Base-by-base conservation (phyloP, 148 eudicot species). In the Vaccinium darrowii region DNA sequence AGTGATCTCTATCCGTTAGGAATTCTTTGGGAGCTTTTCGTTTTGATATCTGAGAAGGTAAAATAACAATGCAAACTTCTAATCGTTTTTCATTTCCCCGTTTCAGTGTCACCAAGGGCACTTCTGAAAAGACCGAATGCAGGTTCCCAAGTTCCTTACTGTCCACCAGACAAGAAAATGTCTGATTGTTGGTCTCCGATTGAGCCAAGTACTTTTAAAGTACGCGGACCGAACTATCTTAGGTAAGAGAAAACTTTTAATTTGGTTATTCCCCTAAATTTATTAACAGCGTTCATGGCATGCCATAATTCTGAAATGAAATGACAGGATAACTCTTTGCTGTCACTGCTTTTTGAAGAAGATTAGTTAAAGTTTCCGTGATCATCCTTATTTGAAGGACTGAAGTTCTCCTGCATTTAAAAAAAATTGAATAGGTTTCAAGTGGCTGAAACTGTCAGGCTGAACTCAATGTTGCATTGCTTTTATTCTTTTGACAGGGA, bases 141-240 rank as follows among this genome's bases (percentile, higher is more conserved):
- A 60, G 99, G 98, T 63, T 92, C 98, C 82, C 98, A 92, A 85
- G 90, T 96, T 89, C 93, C 94, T 67, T 90, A 87, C 73, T 94
- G 97, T 80, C 98, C 97, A 47, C 83, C 89, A 15, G 94, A 91
- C 76, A 94, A 94, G 92, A 94, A 84, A 87, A 87, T 94, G 93
- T 86, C 95, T 14, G 98, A 94, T 87, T 88, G 93, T 86, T 96
- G 99, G 99, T 94, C 97, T 80, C 88, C 90, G 2, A 83, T 96
- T 82, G 95, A 93, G 83, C 95, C 99, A 58, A 92, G 89, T 90
- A 89, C 91, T 57, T 96, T 96, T 78, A 96, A 88, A 88, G 92
- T 94, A 75, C 97, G 99, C 1, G 98, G 97, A 78, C 92, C 83
- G 14, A 96, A 92, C 90, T 96, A 84, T 83, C 87, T 90, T 10